Evolutionary conservation across 2,329 filamentous ascomycete species (phyloP), one percentile per base, ranked within the genome.

Genomic region (Aspergillus versicolor): DNA sequence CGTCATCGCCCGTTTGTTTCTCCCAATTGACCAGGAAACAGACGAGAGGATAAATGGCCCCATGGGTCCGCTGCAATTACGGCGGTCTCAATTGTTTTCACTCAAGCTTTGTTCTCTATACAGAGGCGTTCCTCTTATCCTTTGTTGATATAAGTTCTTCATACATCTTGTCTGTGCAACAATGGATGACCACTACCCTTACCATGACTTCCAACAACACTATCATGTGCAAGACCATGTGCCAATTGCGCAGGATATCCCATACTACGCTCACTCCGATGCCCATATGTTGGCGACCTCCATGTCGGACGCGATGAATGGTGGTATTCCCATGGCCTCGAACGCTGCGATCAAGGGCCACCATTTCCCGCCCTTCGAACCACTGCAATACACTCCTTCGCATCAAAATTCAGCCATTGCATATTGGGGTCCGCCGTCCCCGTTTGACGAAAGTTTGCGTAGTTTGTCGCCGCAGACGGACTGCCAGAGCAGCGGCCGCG

Each of bases 401-500:
- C 46, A 27, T 3, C 34, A 34, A 32, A 27, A 38, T 48, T n/a
- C 44, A 12, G 49, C 47, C 38, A 11, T 49, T 13, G 19, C n/a
- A 30, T 44, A 57, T 51, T 57, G 50, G 44, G 17, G n/a, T 17
- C 45, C 50, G 19, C 17, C 24, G 34, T 52, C 55, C 21, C 45
- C 30, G 5, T 57, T 45, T 11, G 50, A 54, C 5, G 55, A 44
- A 15, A 55, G 46, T n/a, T 4, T 55, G n/a, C 53, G 53, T 13
- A 50, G 44, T n/a, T 15, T 40, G 38, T 53, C 55, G 8, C 55
- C 55, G 11, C 46, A 47, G 30, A 44, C 40, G 7, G 55, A 57
- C 21, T 41, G 44, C 40, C 55, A 46, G 32, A 54, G 50, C 45
- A 57, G 34, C 43, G n/a, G 43, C 45, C 63, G 64, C 46, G 54